Base-by-base conservation (phyloP, 2,329 filamentous ascomycete species). In the Fusarium sp. region DNA sequence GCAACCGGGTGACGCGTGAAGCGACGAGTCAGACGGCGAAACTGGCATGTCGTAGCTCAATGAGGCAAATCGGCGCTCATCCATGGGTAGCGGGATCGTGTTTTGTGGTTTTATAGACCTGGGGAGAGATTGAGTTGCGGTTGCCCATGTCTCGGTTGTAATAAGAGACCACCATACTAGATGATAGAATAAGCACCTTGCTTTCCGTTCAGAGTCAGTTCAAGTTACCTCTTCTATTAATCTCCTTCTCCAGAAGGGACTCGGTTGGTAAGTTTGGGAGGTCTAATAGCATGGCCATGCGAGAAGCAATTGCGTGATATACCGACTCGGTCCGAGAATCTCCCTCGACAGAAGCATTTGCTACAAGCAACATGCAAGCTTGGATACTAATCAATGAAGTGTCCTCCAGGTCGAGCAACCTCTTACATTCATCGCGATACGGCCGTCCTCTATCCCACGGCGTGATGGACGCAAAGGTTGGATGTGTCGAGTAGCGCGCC, bases 91-190 rank as follows among this genome's bases (percentile, higher is more conserved):
- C 7, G 48, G 55, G 10, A 45, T 35, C 5, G 24, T 22, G 32
- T 45, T 32, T 43, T 40, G 55, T 15, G 50, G 50, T 24, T 30
- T 41, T 4, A 57, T 57, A 7, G 13, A 19, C n/a, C 55, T 51
- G 6, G 55, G 55, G 1, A 57, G 40, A 13, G 55, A 57, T 26
- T 54, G 47, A 4, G 55, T 54, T 45, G 55, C 50, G 30, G 22
- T 57, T n/a, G 39, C 26, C 55, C 55, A 57, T 44, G 55, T 57
- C 17, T 57, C 55, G 13, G 55, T 57, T 37, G 55, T 57, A 11
- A 57, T 51, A 3, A 57, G 55, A n/a, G 55, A 57, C 55, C 55
- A 57, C 55, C 55, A 57, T 3, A 57, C 54, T 57, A 32, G 7
- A 19, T 19, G n/a, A 33, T 10, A 43, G 19, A 43, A 37, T 52